Evolutionary conservation across 2,329 filamentous ascomycete species (phyloP), one percentile per base, ranked within the genome.

Genomic region (Diplodia seriata): DNA sequence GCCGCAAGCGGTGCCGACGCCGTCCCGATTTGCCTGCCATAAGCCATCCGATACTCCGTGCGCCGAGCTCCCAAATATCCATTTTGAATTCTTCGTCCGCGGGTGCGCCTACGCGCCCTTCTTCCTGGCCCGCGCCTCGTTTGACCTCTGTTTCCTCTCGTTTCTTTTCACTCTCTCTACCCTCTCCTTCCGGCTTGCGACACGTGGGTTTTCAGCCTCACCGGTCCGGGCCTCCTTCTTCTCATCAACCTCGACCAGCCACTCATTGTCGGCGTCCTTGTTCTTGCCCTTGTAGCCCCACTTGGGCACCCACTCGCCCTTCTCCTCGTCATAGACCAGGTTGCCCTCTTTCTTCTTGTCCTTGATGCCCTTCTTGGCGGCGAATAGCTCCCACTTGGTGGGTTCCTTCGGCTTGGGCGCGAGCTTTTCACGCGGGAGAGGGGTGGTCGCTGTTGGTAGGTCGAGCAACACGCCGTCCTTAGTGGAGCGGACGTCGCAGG

Each of bases 341-440:
- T 97, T 91, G 79, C 88, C 86, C 77, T 95, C 93, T 72, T 91
- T 88, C 72, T 88, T 91, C 87, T 94, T 97, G 81, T 89, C 89
- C 83, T 91, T 92, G 82, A 99, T 98, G 67, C 95, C 95, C 86
- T 97, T 97, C 88, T 97, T 97, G 80, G 89, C 91, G 55, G 95
- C 95, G 83, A 99, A 99, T 76, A 90, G 88, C 84, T 97, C 90
- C 95, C 95, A 99, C 80, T 93, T 97, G 69, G 94, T 98, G 73
- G 90, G 90, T 68, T 90, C 84, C 82, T 94, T 95, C 72, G 89
- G 86, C 67, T 88, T 86, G 0, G 95, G 95, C 9, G 98, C 84
- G 11, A 93, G 92, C 81, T 99, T 98, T 83, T 97, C 94, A 73
- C 95, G 91, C 29, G 95, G 95, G 4, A 98, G 85, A 0, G 84